phyloP scores from a whole-genome alignment of 2,329 filamentous ascomycete genomes.

The Rutstroemia sp. region DNA sequence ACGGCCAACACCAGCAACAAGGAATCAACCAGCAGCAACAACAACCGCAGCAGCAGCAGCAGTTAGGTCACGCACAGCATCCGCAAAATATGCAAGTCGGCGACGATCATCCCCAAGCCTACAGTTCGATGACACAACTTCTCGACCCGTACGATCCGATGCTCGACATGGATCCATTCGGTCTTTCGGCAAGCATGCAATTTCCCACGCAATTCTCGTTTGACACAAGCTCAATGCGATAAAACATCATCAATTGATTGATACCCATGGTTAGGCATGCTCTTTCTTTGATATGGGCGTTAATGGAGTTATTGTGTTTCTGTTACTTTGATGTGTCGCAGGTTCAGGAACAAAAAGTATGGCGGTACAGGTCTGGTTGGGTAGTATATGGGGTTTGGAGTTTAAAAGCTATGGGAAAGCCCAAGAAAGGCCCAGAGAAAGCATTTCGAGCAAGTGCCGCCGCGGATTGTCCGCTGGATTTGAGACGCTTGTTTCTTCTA shows the following conservation, averaged over 20 bases:
- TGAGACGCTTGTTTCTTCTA: neutral
- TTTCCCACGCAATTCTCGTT: slow-evolving; percentile 81
- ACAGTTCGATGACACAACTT: slow-evolving; percentile 35
- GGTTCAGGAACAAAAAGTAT: neutral
- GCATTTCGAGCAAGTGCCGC: neutral
- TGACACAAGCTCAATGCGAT: slow-evolving; percentile 38
- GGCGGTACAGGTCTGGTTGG: neutral
- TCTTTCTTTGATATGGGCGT: slow-evolving; percentile 2
- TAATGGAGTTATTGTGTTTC: neutral
- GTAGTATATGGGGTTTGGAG: slow-evolving; percentile 1
- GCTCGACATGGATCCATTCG: slow-evolving; percentile 89
- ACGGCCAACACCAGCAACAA: slow-evolving; percentile 12
- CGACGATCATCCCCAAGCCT: slow-evolving; percentile 34
- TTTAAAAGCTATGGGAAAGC: neutral
- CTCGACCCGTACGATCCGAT: slow-evolving; percentile 76
- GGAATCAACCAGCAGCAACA: slow-evolving; percentile 15
- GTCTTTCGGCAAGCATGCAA: slow-evolving; percentile 88
- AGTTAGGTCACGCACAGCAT: slow-evolving; percentile 32
- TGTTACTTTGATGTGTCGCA: neutral
- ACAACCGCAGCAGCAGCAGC: slow-evolving; percentile 13
- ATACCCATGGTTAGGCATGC: slow-evolving; percentile 24
- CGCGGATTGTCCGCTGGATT: neutral
- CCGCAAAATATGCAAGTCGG: slow-evolving; percentile 34
- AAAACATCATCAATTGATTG: slow-evolving; percentile 16
- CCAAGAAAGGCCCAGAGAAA: neutral